A percentile compares a stretch with the other conserved stretches of the same genome.
Evolutionary conservation across 2,329 filamentous ascomycete genomes (phyloP).

Genomic region (Sordariomycetes sp.): DNA sequence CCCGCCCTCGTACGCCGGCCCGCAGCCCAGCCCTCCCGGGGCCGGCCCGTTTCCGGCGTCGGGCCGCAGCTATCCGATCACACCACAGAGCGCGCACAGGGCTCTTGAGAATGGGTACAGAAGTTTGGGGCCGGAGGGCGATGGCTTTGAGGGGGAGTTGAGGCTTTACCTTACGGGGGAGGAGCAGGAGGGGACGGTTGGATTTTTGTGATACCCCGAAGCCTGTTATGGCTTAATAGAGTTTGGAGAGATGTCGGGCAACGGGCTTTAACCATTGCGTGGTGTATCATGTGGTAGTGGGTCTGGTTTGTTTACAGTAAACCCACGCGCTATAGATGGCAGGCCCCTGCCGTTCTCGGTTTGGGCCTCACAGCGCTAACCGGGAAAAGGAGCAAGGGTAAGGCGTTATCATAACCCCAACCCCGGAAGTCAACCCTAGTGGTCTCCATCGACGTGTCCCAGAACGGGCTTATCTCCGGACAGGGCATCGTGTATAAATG

Average conservation of each 20-base stretch:
- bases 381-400: too few relatives aligned
- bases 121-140: constrained; percentile 22
- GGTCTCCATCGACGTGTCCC: too few relatives aligned
- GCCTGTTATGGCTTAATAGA: neutral
- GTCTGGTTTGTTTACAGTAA: too few relatives aligned
- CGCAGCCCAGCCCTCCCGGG: neutral
- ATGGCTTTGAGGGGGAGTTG: constrained; percentile 35
- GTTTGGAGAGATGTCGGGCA: neutral
- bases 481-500: too few relatives aligned
- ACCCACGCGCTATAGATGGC: too few relatives aligned
- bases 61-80: neutral
- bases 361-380: too few relatives aligned
- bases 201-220: neutral
- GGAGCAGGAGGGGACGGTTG: neutral
- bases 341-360: too few relatives aligned
- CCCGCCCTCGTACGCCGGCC: neutral
- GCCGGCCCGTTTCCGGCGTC: neutral
- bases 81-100: neutral
- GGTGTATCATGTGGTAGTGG: too few relatives aligned
- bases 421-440: too few relatives aligned
- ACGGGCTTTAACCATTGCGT: neutral
- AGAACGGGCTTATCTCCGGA: too few relatives aligned
- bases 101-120: constrained; percentile 5
- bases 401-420: too few relatives aligned
- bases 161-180: constrained; percentile 30